Conservation (phyloP, 345 rosid genomes). For the Dimocarpus longan region DNA sequence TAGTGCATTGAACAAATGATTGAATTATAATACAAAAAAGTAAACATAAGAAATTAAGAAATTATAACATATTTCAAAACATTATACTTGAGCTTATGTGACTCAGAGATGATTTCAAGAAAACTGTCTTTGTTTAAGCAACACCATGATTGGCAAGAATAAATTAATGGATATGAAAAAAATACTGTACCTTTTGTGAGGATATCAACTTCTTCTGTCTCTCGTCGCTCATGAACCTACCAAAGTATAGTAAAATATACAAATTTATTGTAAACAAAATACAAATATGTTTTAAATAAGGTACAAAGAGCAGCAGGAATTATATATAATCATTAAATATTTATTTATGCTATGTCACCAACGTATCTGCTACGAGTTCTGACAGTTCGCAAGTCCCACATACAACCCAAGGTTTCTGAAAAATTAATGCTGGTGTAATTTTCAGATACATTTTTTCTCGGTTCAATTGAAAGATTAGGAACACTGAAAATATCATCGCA, state of each 20-base stretch:
- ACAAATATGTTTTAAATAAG: background rate
- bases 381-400: too few species aligned
- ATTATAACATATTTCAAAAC: background rate
- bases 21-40: background rate
- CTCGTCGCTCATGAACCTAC: slow-evolving; percentile 43
- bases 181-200: slow-evolving; percentile 51
- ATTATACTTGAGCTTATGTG: background rate
- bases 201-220: slow-evolving; percentile 33
- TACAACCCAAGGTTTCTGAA: too few species aligned
- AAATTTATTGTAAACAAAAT: background rate
- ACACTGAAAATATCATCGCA: background rate
- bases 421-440: background rate
- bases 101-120: background rate
- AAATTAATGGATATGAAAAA: background rate
- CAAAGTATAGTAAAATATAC: slow-evolving; percentile 1
- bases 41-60: background rate
- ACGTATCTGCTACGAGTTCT: background rate
- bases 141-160: background rate
- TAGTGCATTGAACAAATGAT: background rate
- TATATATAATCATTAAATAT: background rate
- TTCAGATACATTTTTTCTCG: background rate
- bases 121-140: slow-evolving; percentile 1
- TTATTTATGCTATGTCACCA: background rate
- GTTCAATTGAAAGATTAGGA: background rate
- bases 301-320: background rate